Percentiles rank a stretch among this genome's conserved stretches.
Conservation (phyloP, 176 grass and related monocot species). For the barley (Hordeum vulgare) region DNA sequence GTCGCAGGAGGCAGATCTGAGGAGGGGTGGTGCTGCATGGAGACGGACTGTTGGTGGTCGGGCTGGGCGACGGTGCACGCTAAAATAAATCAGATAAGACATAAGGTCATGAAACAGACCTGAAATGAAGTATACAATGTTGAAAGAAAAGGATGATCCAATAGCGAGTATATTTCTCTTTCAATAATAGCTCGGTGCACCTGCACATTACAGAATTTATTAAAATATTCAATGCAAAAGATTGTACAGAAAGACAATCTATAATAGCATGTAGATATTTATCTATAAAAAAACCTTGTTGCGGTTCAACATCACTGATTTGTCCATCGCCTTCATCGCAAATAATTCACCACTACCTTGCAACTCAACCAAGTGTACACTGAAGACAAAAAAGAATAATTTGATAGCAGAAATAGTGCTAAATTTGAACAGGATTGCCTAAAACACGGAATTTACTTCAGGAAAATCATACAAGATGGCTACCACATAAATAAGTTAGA, state of each 20-base stretch:
- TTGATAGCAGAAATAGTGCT: not conserved
- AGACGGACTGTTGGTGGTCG: too few species aligned
- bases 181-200: constrained; percentile 94
- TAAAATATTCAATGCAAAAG: not conserved
- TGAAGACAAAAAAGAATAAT: constrained; percentile 26
- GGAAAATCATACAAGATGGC: constrained; percentile 1
- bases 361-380: constrained; percentile 95
- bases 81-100: constrained; percentile 12
- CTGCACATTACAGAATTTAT: constrained; percentile 32
- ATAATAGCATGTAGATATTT: not conserved
- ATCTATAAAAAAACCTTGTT: constrained; percentile 72
- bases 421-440: not conserved
- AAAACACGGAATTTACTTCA: not conserved
- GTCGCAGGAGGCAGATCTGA: too few species aligned
- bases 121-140: constrained; percentile 97
- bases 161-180: constrained; percentile 92
- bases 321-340: constrained; percentile 99
- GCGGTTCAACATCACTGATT: constrained; percentile 90
- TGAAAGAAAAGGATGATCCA: constrained; percentile 97
- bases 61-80: too few species aligned
- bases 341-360: constrained; percentile 89
- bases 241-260: not conserved
- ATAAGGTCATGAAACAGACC: constrained; percentile 35
- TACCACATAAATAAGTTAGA: not conserved
- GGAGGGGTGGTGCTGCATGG: too few species aligned